These are phyloP conservation scores for Trypanosoma grayi DNA, from an alignment of 208 protist genomes.

Conservation along the genomic window DNA sequence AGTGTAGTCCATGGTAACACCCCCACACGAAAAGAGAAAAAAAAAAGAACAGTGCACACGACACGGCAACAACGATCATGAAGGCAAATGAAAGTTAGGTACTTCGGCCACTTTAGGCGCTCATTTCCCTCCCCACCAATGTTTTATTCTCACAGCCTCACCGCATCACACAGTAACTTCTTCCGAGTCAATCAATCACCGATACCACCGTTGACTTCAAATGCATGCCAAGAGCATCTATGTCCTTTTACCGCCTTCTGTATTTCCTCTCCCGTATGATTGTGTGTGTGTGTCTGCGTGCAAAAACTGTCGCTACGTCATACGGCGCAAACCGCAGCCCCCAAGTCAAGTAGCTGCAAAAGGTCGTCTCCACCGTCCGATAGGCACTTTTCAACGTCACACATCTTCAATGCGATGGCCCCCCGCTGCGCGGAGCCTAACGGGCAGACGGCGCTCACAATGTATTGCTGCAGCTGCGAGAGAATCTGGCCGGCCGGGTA, in stretches of 20 bases:
- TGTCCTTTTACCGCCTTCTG: neutral
- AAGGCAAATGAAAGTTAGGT: neutral
- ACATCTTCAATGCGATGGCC: constrained; percentile 67
- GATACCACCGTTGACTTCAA: too few relatives aligned
- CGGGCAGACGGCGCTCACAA: constrained; percentile 52
- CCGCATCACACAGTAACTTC: too few relatives aligned
- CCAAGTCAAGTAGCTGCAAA: constrained; percentile 86
- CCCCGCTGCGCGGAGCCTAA: constrained; percentile 64
- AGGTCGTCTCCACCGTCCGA: constrained; percentile 82
- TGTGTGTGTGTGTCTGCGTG: too few relatives aligned
- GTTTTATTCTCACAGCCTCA: too few relatives aligned
- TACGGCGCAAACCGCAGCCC: constrained; percentile 27
- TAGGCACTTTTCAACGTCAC: constrained; percentile 74
- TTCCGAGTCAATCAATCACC: too few relatives aligned
- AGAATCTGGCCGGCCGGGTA: constrained; percentile 76
- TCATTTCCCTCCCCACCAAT: too few relatives aligned
- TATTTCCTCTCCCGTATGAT: neutral
- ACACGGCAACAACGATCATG: constrained; percentile 9
- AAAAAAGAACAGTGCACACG: constrained; percentile 4
- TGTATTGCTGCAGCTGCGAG: constrained; percentile 70
- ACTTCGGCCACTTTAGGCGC: too few relatives aligned
- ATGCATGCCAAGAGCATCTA: too few relatives aligned
- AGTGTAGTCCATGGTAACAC: too few relatives aligned
- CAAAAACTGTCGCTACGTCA: constrained; percentile 7
- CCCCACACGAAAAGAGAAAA: constrained; percentile 11